phyloP scores from a whole-genome alignment of 202 grass and related monocot species.

The Setaria viridis region DNA sequence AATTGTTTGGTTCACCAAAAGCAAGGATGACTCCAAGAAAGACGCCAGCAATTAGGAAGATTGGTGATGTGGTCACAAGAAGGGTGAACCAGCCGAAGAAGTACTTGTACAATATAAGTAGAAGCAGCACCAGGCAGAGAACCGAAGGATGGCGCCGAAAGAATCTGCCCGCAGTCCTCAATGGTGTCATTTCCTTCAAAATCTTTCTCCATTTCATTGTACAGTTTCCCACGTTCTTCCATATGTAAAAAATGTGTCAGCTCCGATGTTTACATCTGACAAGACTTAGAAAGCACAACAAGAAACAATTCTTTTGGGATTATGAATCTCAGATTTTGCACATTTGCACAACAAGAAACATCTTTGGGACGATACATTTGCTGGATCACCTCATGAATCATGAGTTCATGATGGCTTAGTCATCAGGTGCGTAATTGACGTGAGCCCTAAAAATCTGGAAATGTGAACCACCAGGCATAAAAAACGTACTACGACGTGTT shows the following conservation, averaged over 20 bases:
- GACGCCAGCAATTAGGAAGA: slow-evolving; percentile 67
- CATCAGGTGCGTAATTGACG: not conserved
- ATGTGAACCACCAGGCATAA: not conserved
- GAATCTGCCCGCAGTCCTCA: slow-evolving; percentile 39
- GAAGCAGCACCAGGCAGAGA: slow-evolving; percentile 51
- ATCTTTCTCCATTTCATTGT: slow-evolving; percentile 41
- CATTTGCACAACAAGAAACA: not conserved
- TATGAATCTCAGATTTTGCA: not conserved
- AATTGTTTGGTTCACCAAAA: slow-evolving; percentile 69
- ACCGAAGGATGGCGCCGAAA: slow-evolving; percentile 51
- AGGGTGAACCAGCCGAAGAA: slow-evolving; percentile 66
- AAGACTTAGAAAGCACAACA: slow-evolving; percentile 5
- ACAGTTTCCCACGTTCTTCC: slow-evolving; percentile 11
- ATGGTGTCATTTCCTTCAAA: slow-evolving; percentile 29
- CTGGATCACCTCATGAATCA: not conserved
- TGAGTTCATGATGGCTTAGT: not conserved
- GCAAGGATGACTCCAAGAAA: slow-evolving; percentile 72
- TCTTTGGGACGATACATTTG: not conserved
- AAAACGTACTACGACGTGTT: not conserved
- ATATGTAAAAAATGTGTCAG: not conserved
- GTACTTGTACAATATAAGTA: slow-evolving; percentile 69
- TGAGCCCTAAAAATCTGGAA: not conserved
- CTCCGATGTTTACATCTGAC: slow-evolving; percentile 11
- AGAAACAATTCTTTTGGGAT: not conserved
- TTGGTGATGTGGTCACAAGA: slow-evolving; percentile 57